Conservation (phyloP, 768 basidiomycete genomes). For the Pulveroboletus frians region DNA sequence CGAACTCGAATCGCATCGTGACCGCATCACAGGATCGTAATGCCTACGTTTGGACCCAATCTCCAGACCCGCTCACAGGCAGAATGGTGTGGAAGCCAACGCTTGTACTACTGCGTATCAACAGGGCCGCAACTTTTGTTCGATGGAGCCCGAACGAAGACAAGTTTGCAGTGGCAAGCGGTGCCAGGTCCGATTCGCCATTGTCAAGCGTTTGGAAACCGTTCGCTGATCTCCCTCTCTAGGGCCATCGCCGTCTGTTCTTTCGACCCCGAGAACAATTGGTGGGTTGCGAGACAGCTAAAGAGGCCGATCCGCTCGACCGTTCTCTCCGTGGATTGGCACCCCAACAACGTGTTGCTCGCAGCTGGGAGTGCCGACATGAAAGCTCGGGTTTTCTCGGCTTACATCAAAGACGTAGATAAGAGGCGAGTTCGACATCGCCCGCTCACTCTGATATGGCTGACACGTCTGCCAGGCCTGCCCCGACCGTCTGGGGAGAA, state of each 20-base stretch:
- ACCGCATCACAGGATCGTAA: constrained; percentile 99
- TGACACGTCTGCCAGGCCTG: constrained; percentile 50
- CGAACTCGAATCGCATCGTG: constrained; percentile 93
- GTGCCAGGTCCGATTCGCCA: constrained; percentile 61
- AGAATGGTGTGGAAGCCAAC: constrained; percentile 87
- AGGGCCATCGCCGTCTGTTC: constrained; percentile 95
- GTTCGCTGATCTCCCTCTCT: not conserved
- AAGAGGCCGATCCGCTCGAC: constrained; percentile 98
- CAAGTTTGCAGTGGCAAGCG: constrained; percentile 97
- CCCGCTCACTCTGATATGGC: not conserved
- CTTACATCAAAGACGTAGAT: constrained; percentile 98
- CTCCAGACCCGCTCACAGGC: constrained; percentile 67
- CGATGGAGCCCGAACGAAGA: constrained; percentile 97
- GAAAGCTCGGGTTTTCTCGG: constrained; percentile 96
- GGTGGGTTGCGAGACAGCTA: constrained; percentile 97
- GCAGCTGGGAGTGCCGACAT: constrained; percentile 97
- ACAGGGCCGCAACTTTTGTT: constrained; percentile 91
- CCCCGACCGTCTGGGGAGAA: constrained; percentile 93
- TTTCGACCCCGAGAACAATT: constrained; percentile 96
- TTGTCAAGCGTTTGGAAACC: not conserved
- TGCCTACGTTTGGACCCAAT: constrained; percentile 96
- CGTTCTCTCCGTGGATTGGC: constrained; percentile 93
- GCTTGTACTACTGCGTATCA: constrained; percentile 90
- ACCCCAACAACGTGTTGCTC: constrained; percentile 96
- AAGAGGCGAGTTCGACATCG: constrained; percentile 55